Evolutionary conservation across 2,329 filamentous ascomycete species (phyloP).

Genomic region (Fusarium agapanthi): DNA sequence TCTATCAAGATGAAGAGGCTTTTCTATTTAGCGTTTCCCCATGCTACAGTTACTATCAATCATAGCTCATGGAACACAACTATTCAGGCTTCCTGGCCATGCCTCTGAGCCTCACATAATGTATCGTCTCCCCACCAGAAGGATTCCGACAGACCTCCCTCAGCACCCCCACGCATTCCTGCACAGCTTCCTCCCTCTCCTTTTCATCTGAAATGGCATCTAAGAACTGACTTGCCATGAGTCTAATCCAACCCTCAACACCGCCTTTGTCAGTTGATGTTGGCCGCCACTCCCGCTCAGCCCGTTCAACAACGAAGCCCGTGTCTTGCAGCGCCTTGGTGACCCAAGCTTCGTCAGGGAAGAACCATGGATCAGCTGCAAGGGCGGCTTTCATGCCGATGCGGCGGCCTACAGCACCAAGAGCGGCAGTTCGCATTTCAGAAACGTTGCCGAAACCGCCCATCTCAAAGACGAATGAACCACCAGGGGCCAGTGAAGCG

Average conservation of each 20-base stretch:
- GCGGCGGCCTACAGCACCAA: slow-evolving; percentile 61
- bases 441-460: slow-evolving; percentile 74
- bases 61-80: not conserved
- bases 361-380: slow-evolving; percentile 73
- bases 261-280: slow-evolving; percentile 67
- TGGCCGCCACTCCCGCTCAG: slow-evolving; percentile 72
- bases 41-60: not conserved
- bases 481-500: slow-evolving; percentile 62
- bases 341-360: slow-evolving; percentile 71
- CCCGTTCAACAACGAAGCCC: slow-evolving; percentile 59
- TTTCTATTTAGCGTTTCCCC: not conserved
- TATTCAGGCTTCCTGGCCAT: slow-evolving; percentile 52
- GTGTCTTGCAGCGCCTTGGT: slow-evolving; percentile 54
- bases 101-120: slow-evolving; percentile 63
- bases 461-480: slow-evolving; percentile 74
- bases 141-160: slow-evolving; percentile 63
- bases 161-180: slow-evolving; percentile 63
- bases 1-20: not conserved
- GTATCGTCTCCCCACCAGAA: slow-evolving; percentile 64
- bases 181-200: slow-evolving; percentile 61
- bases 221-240: slow-evolving; percentile 70
- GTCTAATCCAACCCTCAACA: slow-evolving; percentile 70
- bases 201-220: slow-evolving; percentile 57
- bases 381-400: slow-evolving; percentile 59
- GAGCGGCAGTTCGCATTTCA: slow-evolving; percentile 68